These are phyloP conservation scores for Miscanthus lutarioriparius DNA, from an alignment of 176 grass and related monocot genomes.

Conservation along the genomic window DNA sequence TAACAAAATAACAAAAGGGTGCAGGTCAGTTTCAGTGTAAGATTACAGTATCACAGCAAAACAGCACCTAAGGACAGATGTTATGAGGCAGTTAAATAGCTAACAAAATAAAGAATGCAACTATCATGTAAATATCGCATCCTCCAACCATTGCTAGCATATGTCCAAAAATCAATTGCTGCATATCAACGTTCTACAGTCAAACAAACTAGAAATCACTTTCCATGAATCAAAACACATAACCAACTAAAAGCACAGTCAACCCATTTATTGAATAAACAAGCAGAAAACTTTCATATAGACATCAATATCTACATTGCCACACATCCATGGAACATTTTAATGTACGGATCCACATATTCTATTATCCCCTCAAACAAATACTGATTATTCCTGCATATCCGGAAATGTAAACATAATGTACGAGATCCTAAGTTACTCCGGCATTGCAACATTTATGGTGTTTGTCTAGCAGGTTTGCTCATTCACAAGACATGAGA, in stretches of 20 bases:
- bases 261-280: constrained; percentile 14
- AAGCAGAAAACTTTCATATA: background rate
- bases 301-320: background rate
- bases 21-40: background rate
- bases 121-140: background rate
- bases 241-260: background rate
- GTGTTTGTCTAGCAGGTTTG: background rate
- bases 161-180: background rate
- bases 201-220: constrained; percentile 15
- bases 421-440: background rate
- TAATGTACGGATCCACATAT: background rate
- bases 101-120: background rate
- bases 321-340: background rate
- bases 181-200: background rate
- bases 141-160: background rate
- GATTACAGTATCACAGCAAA: constrained; percentile 5
- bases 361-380: background rate
- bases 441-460: background rate
- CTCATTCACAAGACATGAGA: background rate
- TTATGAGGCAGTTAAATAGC: background rate
- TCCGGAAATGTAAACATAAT: background rate
- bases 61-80: background rate
- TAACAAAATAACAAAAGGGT: constrained; percentile 4
- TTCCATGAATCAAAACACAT: constrained; percentile 7
- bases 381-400: background rate